These are phyloP conservation scores for Sporisorium scitamineum DNA, from an alignment of 1,284 basidiomycete genomes.

Conservation along the genomic window DNA sequence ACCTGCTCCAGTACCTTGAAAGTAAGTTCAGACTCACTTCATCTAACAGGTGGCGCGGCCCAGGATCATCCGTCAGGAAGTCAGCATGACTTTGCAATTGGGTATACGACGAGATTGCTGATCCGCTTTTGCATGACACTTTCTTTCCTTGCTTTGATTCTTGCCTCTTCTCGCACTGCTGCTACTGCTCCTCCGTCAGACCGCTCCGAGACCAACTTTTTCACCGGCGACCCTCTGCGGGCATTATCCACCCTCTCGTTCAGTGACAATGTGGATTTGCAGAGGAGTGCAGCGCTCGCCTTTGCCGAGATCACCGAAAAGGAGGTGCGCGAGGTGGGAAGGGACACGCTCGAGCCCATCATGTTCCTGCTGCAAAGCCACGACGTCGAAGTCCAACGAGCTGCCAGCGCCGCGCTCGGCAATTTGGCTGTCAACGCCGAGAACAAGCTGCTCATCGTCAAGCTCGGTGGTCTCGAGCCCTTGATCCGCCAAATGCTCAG, in stretches of 20 bases:
- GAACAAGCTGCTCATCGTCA: slow-evolving; percentile 98
- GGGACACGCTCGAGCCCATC: slow-evolving; percentile 98
- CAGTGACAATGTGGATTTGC: slow-evolving; percentile 98
- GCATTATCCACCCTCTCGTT: slow-evolving; percentile 97
- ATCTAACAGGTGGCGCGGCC: background rate
- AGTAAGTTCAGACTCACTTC: slow-evolving; percentile 74
- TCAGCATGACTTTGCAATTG: background rate
- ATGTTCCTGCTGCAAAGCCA: slow-evolving; percentile 97
- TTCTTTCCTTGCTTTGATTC: background rate
- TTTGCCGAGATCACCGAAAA: slow-evolving; percentile 99
- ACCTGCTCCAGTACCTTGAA: slow-evolving; percentile 95
- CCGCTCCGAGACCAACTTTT: slow-evolving; percentile 69
- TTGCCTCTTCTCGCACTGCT: background rate
- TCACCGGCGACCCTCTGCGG: slow-evolving; percentile 79
- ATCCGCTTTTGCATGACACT: too few species aligned
- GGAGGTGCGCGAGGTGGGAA: slow-evolving; percentile 94
- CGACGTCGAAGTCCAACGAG: slow-evolving; percentile 98
- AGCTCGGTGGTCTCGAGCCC: slow-evolving; percentile 95
- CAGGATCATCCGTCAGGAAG: background rate
- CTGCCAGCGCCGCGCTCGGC: slow-evolving; percentile 96
- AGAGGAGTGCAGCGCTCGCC: slow-evolving; percentile 95
- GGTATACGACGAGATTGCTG: background rate
- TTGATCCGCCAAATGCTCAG: slow-evolving; percentile 99
- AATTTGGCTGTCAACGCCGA: slow-evolving; percentile 99
- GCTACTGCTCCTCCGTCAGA: slow-evolving; percentile 37